phyloP scores from a whole-genome alignment of 352 stramenopile genomes.

The Pythium periplocum region DNA sequence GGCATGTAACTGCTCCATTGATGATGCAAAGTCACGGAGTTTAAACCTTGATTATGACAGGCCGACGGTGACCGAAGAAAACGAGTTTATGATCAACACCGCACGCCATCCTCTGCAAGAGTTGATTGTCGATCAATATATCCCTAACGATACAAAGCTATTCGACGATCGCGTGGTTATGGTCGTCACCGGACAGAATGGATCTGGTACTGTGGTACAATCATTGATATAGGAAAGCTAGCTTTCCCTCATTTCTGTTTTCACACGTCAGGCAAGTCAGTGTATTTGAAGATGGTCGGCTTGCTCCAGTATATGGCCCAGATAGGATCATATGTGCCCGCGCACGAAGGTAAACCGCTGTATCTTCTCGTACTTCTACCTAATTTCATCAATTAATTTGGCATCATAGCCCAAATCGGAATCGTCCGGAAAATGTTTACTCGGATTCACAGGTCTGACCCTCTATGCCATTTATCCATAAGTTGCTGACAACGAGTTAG shows the following conservation, averaged over 20 bases:
- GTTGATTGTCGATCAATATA: conserved; percentile 77
- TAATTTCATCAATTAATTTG: background rate
- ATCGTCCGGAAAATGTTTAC: conserved; percentile 76
- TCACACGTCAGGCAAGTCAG: conserved; percentile 66
- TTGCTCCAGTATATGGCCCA: conserved; percentile 83
- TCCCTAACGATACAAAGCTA: conserved; percentile 70
- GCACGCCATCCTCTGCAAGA: conserved; percentile 82
- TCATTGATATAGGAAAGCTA: background rate
- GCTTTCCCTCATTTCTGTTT: background rate
- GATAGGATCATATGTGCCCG: conserved; percentile 78
- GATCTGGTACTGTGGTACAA: conserved; percentile 47
- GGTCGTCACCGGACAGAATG: conserved; percentile 80
- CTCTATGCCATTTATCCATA: too few species aligned
- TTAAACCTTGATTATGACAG: conserved; percentile 17
- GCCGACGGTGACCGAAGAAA: conserved; percentile 39
- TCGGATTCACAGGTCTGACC: conserved; percentile 57
- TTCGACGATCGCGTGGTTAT: conserved; percentile 38
- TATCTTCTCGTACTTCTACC: background rate
- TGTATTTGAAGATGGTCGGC: conserved; percentile 83
- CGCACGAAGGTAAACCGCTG: conserved; percentile 43
- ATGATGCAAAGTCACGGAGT: background rate
- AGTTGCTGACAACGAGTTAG: conserved; percentile 15
- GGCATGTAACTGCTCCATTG: conserved; percentile 22
- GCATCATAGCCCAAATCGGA: conserved; percentile 53
- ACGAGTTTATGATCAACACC: conserved; percentile 46